Percentiles rank a stretch among this genome's conserved stretches.
phyloP scores from a whole-genome alignment of 1,139 yeast species.

The Magnusiomyces magnusii region DNA sequence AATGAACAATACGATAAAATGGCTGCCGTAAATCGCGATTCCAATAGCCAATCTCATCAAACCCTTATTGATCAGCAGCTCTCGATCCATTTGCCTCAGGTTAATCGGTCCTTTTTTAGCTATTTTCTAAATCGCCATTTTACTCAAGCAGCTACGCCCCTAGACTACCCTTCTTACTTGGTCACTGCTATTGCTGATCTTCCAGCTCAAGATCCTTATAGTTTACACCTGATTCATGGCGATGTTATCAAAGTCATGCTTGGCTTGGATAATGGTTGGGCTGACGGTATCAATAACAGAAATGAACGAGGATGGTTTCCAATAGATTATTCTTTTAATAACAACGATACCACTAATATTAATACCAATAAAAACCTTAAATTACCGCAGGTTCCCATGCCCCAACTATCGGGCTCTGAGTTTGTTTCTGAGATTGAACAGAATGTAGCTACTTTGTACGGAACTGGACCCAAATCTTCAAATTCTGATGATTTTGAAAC shows the following conservation, averaged over 20 bases:
- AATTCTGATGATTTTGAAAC: too few relatives aligned
- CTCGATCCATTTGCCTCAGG: too few relatives aligned
- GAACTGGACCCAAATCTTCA: neutral
- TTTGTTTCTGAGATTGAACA: neutral
- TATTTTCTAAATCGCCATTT: too few relatives aligned
- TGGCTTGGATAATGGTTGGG: constrained; percentile 39
- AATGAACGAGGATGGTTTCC: constrained; percentile 34
- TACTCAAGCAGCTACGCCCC: neutral
- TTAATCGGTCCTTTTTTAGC: too few relatives aligned
- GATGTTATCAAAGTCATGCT: constrained; percentile 58
- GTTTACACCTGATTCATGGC: constrained; percentile 19
- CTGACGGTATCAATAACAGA: constrained; percentile 30
- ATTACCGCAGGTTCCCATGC: neutral
- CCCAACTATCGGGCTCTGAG: neutral
- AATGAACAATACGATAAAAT: too few relatives aligned
- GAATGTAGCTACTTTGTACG: neutral
- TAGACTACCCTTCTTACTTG: neutral
- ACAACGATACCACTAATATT: constrained; percentile 11
- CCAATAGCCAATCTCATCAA: too few relatives aligned
- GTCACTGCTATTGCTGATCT: neutral
- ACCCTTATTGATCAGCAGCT: too few relatives aligned
- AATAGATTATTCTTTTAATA: constrained; percentile 23
- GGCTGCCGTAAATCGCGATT: too few relatives aligned
- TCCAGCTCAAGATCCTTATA: neutral
- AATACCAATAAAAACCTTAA: neutral